These are phyloP conservation scores for Cercospora brassicicola DNA, from an alignment of 2,329 filamentous ascomycete species.

Conservation along the genomic window DNA sequence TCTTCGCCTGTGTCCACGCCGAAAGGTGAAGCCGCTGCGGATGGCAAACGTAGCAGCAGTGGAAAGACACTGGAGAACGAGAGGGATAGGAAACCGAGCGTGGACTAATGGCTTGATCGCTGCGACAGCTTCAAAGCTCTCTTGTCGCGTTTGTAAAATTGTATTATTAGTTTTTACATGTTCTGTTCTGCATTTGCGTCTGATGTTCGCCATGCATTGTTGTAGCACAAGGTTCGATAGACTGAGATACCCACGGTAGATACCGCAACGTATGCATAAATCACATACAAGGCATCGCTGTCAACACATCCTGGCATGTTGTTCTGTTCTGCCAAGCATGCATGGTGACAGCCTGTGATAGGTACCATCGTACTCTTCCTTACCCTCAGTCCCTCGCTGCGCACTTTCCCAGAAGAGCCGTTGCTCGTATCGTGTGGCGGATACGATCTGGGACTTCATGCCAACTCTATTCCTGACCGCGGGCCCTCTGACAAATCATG, in stretches of 20 bases:
- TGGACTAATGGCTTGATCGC: not conserved
- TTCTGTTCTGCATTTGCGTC: not conserved
- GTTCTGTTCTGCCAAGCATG: not conserved
- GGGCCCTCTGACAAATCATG: not conserved
- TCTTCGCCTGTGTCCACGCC: not conserved
- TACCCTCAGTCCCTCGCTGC: not conserved
- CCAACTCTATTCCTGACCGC: not conserved
- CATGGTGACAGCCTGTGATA: not conserved
- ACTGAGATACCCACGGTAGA: not conserved
- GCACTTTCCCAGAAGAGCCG: not conserved
- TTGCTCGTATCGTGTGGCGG: not conserved
- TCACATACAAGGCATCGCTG: not conserved
- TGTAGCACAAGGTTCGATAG: not conserved
- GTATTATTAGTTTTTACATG: not conserved
- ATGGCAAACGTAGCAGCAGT: not conserved
- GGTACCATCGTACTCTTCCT: not conserved
- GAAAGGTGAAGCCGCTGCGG: not conserved
- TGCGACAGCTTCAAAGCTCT: not conserved
- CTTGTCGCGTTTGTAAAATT: not conserved
- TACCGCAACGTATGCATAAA: not conserved
- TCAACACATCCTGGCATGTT: not conserved
- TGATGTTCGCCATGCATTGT: not conserved
- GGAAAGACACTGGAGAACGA: not conserved
- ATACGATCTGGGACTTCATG: not conserved
- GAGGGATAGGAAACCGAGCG: not conserved